Percentiles rank a stretch among this genome's conserved stretches.
phyloP scores from a whole-genome alignment of 305 asterid species.

The Salvia sclarea region DNA sequence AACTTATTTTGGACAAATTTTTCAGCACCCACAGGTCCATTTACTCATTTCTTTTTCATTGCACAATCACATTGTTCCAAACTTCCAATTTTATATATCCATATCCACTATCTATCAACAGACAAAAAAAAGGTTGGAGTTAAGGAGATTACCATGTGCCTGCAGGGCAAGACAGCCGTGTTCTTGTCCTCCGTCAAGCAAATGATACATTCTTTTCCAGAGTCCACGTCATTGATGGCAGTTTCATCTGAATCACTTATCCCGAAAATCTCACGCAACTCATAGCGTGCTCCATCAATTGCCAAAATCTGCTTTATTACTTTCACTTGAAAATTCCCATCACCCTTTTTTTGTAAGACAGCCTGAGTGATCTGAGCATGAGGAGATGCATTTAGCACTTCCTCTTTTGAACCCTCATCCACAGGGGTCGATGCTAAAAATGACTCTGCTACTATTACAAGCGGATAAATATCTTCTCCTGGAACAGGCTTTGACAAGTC shows the following conservation, averaged over 20 bases:
- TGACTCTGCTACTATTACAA: constrained; percentile 74
- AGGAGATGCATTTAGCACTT: constrained; percentile 37
- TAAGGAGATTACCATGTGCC: constrained; percentile 78
- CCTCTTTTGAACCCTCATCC: constrained; percentile 35
- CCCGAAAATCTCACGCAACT: constrained; percentile 85
- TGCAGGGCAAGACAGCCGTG: constrained; percentile 83
- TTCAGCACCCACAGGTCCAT: background rate
- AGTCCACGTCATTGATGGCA: constrained; percentile 50
- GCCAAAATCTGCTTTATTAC: constrained; percentile 77
- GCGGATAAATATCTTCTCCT: constrained; percentile 76
- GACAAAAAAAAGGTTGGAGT: constrained; percentile 17
- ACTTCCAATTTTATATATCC: constrained; percentile 16
- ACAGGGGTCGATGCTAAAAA: constrained; percentile 31
- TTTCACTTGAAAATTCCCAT: constrained; percentile 57
- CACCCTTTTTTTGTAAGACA: constrained; percentile 57
- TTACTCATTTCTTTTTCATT: constrained; percentile 23
- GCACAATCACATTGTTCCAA: background rate
- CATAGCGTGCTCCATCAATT: constrained; percentile 79
- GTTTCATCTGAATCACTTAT: constrained; percentile 57
- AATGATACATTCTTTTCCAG: constrained; percentile 88
- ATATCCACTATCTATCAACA: background rate
- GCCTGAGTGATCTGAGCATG: constrained; percentile 88
- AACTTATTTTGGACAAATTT: background rate
- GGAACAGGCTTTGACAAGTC: constrained; percentile 73
- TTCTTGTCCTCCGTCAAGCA: constrained; percentile 91